Evolutionary conservation across 1,284 basidiomycete species (phyloP).

Genomic region (Xanthoconium separans): DNA sequence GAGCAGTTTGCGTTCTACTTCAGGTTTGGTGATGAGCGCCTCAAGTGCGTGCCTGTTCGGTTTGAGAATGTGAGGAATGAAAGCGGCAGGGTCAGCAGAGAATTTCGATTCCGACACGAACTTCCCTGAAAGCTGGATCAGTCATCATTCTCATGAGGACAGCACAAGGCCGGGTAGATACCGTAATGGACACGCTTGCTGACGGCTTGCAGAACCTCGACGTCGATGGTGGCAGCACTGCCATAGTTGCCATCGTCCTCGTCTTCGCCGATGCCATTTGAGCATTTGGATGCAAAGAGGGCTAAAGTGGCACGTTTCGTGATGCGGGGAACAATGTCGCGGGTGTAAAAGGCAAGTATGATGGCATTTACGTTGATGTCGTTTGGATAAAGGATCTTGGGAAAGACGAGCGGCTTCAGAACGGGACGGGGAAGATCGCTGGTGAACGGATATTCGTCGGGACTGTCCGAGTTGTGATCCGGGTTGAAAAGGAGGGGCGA

Average conservation of each 20-base stretch:
- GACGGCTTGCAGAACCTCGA: constrained; percentile 92
- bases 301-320: constrained; percentile 65
- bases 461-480: constrained; percentile 48
- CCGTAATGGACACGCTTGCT: constrained; percentile 98
- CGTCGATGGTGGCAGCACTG: constrained; percentile 89
- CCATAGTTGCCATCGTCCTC: constrained; percentile 98
- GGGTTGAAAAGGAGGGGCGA: constrained; percentile 1
- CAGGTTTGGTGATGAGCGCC: constrained; percentile 92
- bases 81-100: constrained; percentile 76
- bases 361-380: constrained; percentile 85
- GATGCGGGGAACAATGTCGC: constrained; percentile 80
- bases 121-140: constrained; percentile 65
- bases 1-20: constrained; percentile 89
- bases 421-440: constrained; percentile 81
- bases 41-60: constrained; percentile 78
- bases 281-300: constrained; percentile 61
- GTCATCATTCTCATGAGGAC: neutral
- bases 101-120: constrained; percentile 99
- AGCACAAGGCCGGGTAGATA: constrained; percentile 41
- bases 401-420: constrained; percentile 75
- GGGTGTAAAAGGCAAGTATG: constrained; percentile 89
- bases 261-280: constrained; percentile 65
- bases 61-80: constrained; percentile 86
- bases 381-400: constrained; percentile 79
- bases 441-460: constrained; percentile 98